These are phyloP conservation scores for Neopestalotiopsis clavispora DNA, from an alignment of 2,329 filamentous ascomycete species.

Conservation along the genomic window DNA sequence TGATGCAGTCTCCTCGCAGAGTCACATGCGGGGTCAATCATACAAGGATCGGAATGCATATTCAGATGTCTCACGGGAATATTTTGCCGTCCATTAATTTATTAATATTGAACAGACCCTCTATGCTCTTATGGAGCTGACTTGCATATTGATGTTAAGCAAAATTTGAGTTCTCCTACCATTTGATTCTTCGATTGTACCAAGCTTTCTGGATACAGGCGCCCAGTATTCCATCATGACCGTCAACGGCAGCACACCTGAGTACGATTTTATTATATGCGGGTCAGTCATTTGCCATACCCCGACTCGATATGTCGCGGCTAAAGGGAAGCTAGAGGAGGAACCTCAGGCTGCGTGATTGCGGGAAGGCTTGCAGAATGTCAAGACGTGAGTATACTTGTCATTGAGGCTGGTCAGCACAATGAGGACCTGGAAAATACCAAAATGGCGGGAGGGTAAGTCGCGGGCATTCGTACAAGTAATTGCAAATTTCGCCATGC, in stretches of 20 bases:
- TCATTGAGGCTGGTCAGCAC: constrained; percentile 44
- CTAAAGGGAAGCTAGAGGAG: constrained; percentile 31
- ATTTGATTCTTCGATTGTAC: too few species aligned
- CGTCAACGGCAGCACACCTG: not conserved
- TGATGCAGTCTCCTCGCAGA: not conserved
- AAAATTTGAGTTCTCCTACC: too few species aligned
- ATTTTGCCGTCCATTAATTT: too few species aligned
- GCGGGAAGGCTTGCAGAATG: constrained; percentile 43
- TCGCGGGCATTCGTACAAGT: not conserved
- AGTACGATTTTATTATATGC: constrained; percentile 40
- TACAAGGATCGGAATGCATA: too few species aligned
- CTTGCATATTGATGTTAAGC: too few species aligned
- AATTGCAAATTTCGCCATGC: not conserved
- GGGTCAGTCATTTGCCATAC: constrained; percentile 31
- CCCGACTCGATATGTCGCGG: not conserved
- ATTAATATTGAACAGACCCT: not conserved
- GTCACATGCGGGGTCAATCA: not conserved
- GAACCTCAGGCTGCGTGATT: constrained; percentile 43
- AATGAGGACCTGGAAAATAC: constrained; percentile 51
- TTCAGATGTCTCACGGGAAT: too few species aligned
- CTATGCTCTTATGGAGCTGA: too few species aligned
- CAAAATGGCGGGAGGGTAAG: constrained; percentile 55
- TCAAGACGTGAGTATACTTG: constrained; percentile 33
- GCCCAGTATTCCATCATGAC: not conserved
- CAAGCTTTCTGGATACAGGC: not conserved